Conservation (phyloP, 2,329 filamentous ascomycete species). For the Botryosphaeria agaves region DNA sequence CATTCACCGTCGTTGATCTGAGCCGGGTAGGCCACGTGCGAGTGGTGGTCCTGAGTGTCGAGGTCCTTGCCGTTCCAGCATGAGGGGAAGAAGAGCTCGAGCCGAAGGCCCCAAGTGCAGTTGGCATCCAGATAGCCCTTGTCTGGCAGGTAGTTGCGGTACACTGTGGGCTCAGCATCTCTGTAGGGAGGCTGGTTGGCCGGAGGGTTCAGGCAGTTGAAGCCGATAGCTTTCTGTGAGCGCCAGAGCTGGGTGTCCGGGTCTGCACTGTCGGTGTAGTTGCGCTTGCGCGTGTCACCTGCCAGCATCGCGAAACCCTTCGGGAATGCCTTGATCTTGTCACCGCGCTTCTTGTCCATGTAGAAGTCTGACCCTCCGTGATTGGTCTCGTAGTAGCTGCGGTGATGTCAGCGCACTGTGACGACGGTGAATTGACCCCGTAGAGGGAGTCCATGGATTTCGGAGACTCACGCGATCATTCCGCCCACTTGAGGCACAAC, state of each 20-base stretch:
- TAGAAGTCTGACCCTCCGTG: slow-evolving; percentile 74
- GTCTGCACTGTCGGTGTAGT: slow-evolving; percentile 52
- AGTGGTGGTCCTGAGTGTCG: slow-evolving; percentile 35
- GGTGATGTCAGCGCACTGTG: too few species aligned
- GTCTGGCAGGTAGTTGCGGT: slow-evolving; percentile 65
- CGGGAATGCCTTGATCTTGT: slow-evolving; percentile 55
- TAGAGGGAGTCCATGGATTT: slow-evolving; percentile 3
- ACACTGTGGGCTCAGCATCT: slow-evolving; percentile 49
- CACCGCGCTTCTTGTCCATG: slow-evolving; percentile 34
- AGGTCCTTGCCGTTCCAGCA: slow-evolving; percentile 66
- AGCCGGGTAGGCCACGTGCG: slow-evolving; percentile 62
- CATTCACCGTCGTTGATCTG: slow-evolving; percentile 62
- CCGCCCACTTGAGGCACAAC: slow-evolving; percentile 61
- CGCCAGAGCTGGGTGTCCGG: slow-evolving; percentile 51
- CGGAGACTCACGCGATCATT: slow-evolving; percentile 66
- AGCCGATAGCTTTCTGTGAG: slow-evolving; percentile 67
- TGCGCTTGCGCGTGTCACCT: slow-evolving; percentile 49
- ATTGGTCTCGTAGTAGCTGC: too few species aligned
- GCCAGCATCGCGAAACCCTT: slow-evolving; percentile 66
- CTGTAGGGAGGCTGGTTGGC: too few species aligned
- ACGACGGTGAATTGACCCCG: too few species aligned
- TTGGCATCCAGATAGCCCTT: slow-evolving; percentile 66
- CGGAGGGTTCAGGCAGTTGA: slow-evolving; percentile 85
- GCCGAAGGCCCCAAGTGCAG: slow-evolving; percentile 64
- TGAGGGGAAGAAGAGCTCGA: slow-evolving; percentile 76